Conservation (phyloP, 202 grass and related monocot genomes). For the Cymbopogon flexuosus region DNA sequence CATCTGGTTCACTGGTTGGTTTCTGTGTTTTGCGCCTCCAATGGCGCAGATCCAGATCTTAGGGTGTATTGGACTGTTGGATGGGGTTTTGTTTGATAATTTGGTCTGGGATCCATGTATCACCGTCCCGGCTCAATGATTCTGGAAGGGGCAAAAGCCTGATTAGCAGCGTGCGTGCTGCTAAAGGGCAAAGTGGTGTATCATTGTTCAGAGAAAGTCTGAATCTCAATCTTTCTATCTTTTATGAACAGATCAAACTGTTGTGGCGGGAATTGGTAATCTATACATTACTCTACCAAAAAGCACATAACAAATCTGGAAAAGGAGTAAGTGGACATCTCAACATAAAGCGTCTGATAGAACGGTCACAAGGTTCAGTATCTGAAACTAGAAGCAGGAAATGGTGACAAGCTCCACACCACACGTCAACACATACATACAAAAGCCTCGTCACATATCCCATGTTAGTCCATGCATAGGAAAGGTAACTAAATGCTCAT, state of each 20-base stretch:
- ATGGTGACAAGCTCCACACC: not conserved
- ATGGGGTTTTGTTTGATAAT: conserved; percentile 6
- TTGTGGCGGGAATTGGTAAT: not conserved
- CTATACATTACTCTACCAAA: not conserved
- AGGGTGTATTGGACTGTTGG: not conserved
- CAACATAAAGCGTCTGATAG: conserved; percentile 1
- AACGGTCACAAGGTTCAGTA: not conserved
- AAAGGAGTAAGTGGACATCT: not conserved
- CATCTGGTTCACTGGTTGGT: conserved; percentile 2
- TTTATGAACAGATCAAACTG: conserved; percentile 15
- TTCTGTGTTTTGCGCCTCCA: not conserved
- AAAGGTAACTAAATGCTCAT: not conserved
- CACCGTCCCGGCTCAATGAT: conserved; percentile 30
- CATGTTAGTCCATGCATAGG: conserved; percentile 2
- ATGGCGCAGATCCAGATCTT: conserved; percentile 38
- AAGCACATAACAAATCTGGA: not conserved
- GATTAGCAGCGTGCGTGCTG: conserved; percentile 38
- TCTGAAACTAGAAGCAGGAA: conserved; percentile 14
- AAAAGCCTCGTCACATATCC: not conserved
- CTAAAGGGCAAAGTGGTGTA: conserved; percentile 27
- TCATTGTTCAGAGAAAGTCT: conserved; percentile 36
- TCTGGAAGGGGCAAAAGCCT: conserved; percentile 43
- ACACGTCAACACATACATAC: not conserved
- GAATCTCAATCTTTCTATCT: not conserved
- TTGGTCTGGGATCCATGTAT: conserved; percentile 28